A percentile compares a stretch with the other conserved stretches of the same genome.
Evolutionary conservation across 805 yeast genomes (phyloP).

Genomic region (Metschnikowia borealis): DNA sequence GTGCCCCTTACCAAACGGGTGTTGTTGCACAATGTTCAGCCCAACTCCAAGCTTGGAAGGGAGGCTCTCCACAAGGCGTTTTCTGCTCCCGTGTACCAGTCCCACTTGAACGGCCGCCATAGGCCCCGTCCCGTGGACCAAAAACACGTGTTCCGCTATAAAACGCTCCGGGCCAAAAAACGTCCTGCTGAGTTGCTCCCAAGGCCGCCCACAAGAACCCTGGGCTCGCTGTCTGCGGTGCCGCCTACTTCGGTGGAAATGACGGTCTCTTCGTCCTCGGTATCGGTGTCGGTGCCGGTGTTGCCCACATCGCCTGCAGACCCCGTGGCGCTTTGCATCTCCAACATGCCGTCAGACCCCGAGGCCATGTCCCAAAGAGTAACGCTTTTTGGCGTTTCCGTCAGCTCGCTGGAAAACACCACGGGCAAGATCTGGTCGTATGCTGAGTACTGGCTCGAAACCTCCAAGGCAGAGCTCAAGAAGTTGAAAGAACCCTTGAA

Average conservation of each 20-base stretch:
- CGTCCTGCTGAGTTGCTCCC: slow-evolving; percentile 1
- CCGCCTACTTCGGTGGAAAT: neutral
- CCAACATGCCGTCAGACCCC: neutral
- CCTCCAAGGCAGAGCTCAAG: slow-evolving; percentile 1
- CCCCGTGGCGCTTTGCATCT: slow-evolving; percentile 1
- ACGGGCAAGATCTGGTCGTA: neutral
- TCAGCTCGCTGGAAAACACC: neutral
- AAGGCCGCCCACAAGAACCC: neutral
- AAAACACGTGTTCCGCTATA: neutral
- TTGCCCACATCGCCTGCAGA: neutral
- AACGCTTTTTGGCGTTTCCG: neutral
- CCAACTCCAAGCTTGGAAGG: neutral
- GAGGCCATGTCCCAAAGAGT: neutral
- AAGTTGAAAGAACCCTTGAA: slow-evolving; percentile 5
- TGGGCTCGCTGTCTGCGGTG: too few species aligned
- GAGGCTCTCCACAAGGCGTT: neutral
- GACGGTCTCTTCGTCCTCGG: neutral
- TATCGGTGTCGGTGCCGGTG: neutral
- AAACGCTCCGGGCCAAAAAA: neutral
- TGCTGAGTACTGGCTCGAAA: slow-evolving; percentile 2
- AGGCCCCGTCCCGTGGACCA: neutral
- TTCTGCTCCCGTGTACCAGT: neutral
- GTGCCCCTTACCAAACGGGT: slow-evolving; percentile 4
- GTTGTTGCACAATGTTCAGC: neutral
- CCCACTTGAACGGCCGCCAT: neutral